Conservation (phyloP, 495 filamentous ascomycete species). For the Cryomyces minteri region DNA sequence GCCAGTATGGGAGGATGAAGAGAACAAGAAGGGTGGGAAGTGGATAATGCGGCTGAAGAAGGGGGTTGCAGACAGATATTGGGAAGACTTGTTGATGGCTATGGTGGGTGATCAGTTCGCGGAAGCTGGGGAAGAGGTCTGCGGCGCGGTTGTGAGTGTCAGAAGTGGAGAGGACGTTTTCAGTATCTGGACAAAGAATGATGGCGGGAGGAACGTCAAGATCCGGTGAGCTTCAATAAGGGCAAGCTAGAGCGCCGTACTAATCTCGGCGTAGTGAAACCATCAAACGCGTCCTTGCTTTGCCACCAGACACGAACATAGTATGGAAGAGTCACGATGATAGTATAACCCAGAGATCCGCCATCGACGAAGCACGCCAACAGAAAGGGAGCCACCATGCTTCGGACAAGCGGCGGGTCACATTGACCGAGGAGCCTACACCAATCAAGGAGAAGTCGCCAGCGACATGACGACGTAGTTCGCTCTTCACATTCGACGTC, state of each 20-base stretch:
- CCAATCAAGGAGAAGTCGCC: conserved; percentile 9
- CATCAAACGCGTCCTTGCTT: conserved; percentile 70
- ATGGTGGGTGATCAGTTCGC: conserved; percentile 91
- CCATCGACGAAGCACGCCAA: conserved; percentile 21
- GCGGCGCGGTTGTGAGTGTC: conserved; percentile 84
- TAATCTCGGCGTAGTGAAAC: conserved; percentile 45
- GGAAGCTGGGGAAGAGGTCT: conserved; percentile 86
- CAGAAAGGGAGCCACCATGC: conserved; percentile 14
- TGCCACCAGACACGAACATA: conserved; percentile 76
- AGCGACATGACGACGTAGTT: not conserved
- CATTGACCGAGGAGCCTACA: conserved; percentile 7
- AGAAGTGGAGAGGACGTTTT: conserved; percentile 91
- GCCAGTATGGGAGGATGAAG: conserved; percentile 96
- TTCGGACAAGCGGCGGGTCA: conserved; percentile 17
- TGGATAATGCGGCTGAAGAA: conserved; percentile 95
- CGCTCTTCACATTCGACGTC: not conserved
- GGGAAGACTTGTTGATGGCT: conserved; percentile 85
- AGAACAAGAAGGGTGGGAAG: conserved; percentile 90
- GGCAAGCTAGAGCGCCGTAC: not conserved
- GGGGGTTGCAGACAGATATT: conserved; percentile 90
- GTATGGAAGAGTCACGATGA: conserved; percentile 84
- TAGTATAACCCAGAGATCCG: conserved; percentile 20
- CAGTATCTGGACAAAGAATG: conserved; percentile 89
- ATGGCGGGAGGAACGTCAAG: conserved; percentile 86
- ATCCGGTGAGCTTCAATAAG: conserved; percentile 50